A percentile compares a stretch with the other conserved stretches of the same genome.
phyloP scores from a whole-genome alignment of 108 stramenopile species.

The Skeletonema menzelii region DNA sequence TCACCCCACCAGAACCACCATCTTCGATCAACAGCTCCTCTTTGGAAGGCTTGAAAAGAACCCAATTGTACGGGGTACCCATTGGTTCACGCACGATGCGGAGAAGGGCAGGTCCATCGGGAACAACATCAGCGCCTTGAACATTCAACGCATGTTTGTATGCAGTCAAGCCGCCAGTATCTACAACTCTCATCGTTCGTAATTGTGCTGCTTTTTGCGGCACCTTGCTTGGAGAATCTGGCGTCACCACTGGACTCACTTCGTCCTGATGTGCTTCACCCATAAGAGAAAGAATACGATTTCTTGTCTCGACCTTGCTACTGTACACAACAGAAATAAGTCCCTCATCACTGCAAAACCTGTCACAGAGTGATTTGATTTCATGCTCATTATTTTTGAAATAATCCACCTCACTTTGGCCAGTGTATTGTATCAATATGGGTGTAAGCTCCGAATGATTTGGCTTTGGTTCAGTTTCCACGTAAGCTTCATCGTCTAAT shows the following conservation, averaged over 20 bases:
- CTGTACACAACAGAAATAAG: slow-evolving; percentile 17
- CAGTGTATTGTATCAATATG: slow-evolving; percentile 14
- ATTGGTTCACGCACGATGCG: slow-evolving; percentile 14
- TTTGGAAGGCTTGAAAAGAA: slow-evolving; percentile 21
- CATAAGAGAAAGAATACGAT: slow-evolving; percentile 11
- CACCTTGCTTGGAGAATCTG: background rate
- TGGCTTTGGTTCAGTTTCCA: background rate
- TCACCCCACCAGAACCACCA: slow-evolving; percentile 29
- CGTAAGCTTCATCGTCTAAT: slow-evolving; percentile 25
- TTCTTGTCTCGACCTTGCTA: slow-evolving; percentile 5
- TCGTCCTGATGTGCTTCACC: slow-evolving; percentile 13
- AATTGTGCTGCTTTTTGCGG: background rate
- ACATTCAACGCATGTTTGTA: slow-evolving; percentile 25
- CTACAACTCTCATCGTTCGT: background rate
- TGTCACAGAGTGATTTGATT: slow-evolving; percentile 16
- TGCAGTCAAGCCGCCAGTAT: slow-evolving; percentile 13
- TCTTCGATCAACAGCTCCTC: slow-evolving; percentile 21
- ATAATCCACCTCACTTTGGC: slow-evolving; percentile 6
- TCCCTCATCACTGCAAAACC: background rate
- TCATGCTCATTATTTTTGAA: slow-evolving; percentile 10
- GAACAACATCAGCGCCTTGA: slow-evolving; percentile 16
- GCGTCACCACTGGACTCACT: background rate
- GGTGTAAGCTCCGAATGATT: background rate
- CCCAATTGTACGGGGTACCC: slow-evolving; percentile 32
- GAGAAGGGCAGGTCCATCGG: slow-evolving; percentile 13